Evolutionary conservation across 129 eudicot species (phyloP).

Genomic region (Tanacetum coccineum): DNA sequence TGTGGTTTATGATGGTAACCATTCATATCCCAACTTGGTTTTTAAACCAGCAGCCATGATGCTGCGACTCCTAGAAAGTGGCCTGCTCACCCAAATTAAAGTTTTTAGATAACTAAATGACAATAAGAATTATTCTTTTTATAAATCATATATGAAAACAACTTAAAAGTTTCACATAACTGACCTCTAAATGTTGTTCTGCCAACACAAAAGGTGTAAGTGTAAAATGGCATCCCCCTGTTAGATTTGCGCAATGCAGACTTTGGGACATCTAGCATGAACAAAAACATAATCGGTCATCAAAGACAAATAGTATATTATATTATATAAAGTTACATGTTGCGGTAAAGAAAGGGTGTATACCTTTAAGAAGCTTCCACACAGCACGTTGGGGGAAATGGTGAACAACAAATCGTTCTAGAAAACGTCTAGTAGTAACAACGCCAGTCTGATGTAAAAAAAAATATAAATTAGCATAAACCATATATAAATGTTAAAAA

Average conservation of each 20-base stretch:
- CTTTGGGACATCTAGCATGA: slow-evolving; percentile 67
- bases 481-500: too few relatives aligned
- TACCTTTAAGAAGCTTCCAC: slow-evolving; percentile 98
- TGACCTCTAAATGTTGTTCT: slow-evolving; percentile 88
- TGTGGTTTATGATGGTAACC: slow-evolving; percentile 55
- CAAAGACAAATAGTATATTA: not conserved
- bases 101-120: not conserved
- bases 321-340: slow-evolving; percentile 11
- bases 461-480: not conserved
- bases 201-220: slow-evolving; percentile 55
- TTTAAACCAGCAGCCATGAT: slow-evolving; percentile 87
- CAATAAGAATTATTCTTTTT: not conserved
- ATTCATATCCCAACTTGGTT: slow-evolving; percentile 70
- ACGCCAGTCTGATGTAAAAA: slow-evolving; percentile 54
- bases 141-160: not conserved
- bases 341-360: not conserved
- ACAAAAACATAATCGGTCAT: slow-evolving; percentile 1
- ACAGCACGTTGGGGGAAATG: slow-evolving; percentile 74
- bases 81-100: slow-evolving; percentile 40
- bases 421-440: slow-evolving; percentile 72
- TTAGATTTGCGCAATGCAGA: slow-evolving; percentile 81
- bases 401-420: slow-evolving; percentile 83
- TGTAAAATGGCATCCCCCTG: slow-evolving; percentile 56
- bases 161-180: not conserved
- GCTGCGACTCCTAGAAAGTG: slow-evolving; percentile 84